Evolutionary conservation across 1,284 basidiomycete genomes (phyloP), one percentile per base, ranked within the genome.

Genomic region (Tilletia setariae): DNA sequence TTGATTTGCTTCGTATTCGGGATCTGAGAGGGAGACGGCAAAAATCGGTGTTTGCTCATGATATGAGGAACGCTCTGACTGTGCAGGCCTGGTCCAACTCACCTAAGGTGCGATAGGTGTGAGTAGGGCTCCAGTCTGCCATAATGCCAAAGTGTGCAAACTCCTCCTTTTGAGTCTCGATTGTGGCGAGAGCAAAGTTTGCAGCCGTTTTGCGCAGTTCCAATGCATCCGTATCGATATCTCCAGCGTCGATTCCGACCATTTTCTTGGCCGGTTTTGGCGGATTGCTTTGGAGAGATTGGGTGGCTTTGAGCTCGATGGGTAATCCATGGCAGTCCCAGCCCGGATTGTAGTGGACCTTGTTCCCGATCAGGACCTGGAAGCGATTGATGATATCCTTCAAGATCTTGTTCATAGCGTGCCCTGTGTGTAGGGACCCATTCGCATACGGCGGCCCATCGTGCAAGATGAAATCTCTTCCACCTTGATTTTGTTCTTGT

Each of bases 321-420:
- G 96, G 96, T 19, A 98, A 87, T 1, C 96, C 96, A 79, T 98
- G 96, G 79, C 95, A 98, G 81, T 99, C 96, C 93, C 94, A 99
- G 3, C 96, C 96, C 32, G 96, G 95, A 46, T 91, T 84, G 83
- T 94, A 98, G 78, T 94, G 90, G 32, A 98, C 90, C 71, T 88
- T 87, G 71, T 88, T 85, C 2, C 94, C 94, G 43, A 87, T 85
- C 9, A 90, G 87, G 11, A 98, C 86, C 72, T 94, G 90, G 80
- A 90, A 98, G 2, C 95, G 89, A 76, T 92, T 93, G 71, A 96
- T 92, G 74, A 98, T 91, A 82, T 98, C 96, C 84, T 99, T 99
- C 64, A 97, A 82, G 56, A 98, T 92, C 83, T 98, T 98, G 84
- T 98, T 98, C 72, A 98, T 84, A 0, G 95, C 94, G 83, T 99